Evolutionary conservation across 139 green algal species (phyloP), one percentile per base, ranked within the genome.

Genomic region (Dunaliella primolecta): DNA sequence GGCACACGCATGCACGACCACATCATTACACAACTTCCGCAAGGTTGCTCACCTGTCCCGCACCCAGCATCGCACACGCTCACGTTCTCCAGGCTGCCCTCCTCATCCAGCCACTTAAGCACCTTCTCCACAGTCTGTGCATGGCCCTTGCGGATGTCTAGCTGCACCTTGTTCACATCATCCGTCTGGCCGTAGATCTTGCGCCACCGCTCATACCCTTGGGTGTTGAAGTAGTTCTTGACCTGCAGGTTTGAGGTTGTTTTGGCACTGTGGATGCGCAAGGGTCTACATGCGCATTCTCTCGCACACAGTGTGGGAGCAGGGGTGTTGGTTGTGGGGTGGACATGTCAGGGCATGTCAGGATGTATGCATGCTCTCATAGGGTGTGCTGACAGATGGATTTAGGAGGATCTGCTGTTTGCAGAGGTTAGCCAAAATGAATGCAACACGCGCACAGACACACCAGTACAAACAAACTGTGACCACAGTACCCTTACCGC

Each of bases 181-280:
- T 99, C 97, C 20, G 96, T 99, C 85, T 98, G 94, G 75, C 97
- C 97, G 85, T 99, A 99, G 83, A 99, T 99, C 88, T 98, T 98
- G 84, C 95, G 92, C 97, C 97, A 99, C 20, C 97, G 90, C 30
- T 98, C 93, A 84, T 97, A 99, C 7, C 97, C 97, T 0, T 88
- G 80, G 2, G 88, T 97, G 91, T 99, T 95, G 91, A 99, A 99
- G 92, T 99, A 99, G 27, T 94, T 96, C 84, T 94, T 94, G 2
- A 97, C 94, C 89, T 92, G 86, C 11, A 33, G 20, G n/a, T n/a
- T n/a, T n/a, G n/a, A n/a, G n/a, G n/a, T n/a, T 32, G 0, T n/a
- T n/a, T n/a, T n/a, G n/a, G n/a, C n/a, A n/a, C n/a, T n/a, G n/a
- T n/a, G n/a, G n/a, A n/a, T n/a, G n/a, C n/a, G n/a, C n/a, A n/a